Evolutionary conservation across 164 flowering plant species (phyloP).

Genomic region (Malania oleifera): DNA sequence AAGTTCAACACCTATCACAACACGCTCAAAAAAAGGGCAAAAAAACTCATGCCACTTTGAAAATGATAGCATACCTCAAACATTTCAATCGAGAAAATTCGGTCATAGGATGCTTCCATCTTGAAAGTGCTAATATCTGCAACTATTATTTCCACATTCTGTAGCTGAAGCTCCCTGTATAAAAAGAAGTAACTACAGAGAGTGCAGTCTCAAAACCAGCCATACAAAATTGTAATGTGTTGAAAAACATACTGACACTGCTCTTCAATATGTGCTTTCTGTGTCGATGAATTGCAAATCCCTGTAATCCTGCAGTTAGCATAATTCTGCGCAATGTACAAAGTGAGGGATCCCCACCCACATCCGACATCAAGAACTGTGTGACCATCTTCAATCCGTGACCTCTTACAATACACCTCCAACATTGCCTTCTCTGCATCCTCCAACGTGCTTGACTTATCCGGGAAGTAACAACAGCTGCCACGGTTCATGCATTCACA

Average conservation of each 20-base stretch:
- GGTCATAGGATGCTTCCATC: constrained; percentile 76
- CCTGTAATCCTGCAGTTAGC: constrained; percentile 71
- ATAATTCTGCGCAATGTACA: constrained; percentile 78
- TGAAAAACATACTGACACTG: constrained; percentile 51
- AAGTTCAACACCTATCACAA: background rate
- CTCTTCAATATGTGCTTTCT: constrained; percentile 74
- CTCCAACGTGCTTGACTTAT: constrained; percentile 56
- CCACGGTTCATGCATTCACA: constrained; percentile 13
- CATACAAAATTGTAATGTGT: too few species aligned
- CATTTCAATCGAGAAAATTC: constrained; percentile 89
- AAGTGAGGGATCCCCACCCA: constrained; percentile 90
- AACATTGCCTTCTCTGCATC: constrained; percentile 93
- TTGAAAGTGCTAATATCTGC: constrained; percentile 86
- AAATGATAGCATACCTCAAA: constrained; percentile 59
- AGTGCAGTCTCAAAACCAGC: too few species aligned
- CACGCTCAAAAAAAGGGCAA: background rate
- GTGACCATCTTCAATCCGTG: constrained; percentile 79
- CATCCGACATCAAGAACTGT: constrained; percentile 93
- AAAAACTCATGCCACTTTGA: too few species aligned
- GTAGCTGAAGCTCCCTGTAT: constrained; percentile 53
- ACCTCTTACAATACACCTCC: constrained; percentile 81
- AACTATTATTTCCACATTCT: constrained; percentile 73
- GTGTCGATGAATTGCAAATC: constrained; percentile 83
- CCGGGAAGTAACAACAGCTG: constrained; percentile 82
- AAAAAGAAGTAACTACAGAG: constrained; percentile 3